Evolutionary conservation across 352 stramenopile genomes (phyloP), one percentile per base, ranked within the genome.

Genomic region (Phytophthora pisi): DNA sequence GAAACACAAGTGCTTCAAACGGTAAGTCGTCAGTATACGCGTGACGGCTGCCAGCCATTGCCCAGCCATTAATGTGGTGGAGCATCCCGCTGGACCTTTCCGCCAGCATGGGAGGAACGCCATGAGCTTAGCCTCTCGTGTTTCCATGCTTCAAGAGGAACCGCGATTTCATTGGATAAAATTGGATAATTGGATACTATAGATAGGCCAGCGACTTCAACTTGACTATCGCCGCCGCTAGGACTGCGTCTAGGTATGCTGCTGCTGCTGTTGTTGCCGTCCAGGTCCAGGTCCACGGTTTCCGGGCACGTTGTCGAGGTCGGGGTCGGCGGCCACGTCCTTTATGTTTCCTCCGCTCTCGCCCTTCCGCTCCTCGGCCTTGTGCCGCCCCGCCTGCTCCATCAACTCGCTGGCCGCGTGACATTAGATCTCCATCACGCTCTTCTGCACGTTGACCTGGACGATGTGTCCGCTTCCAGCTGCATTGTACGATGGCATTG

Each of bases 401-500:
- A 42, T 42, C 36, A 16, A 16, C 5, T 42, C 10, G 36, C 36
- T 42, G 36, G 36, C 15, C 16, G 36, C 36, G n/a, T 28, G 16
- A 20, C 26, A 47, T 34, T 61, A 72, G 18, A 74, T 53, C 8
- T 65, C 42, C 9, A 46, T 52, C 5, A 24, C 34, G 36, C 38
- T 55, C 56, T 77, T 76, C 15, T 51, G 49, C 66, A 75, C 46
- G 18, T 65, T 38, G 52, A 75, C 45, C 3, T 62, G 24, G 23
- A 77, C 58, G 7, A 64, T 36, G 51, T 63, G 59, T n/a, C 36
- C 49, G n/a, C 47, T 46, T 26, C 54, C 56, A 42, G 36, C 54
- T 54, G 47, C 60, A 40, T 36, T 72, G 70, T 93, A 93, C 11
- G 68, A 72, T 16, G 64, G 34, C 3, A 93, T 69, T 18, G 79